These are phyloP conservation scores for Filosporella fistucella DNA, from an alignment of 495 filamentous ascomycete species.

Conservation along the genomic window DNA sequence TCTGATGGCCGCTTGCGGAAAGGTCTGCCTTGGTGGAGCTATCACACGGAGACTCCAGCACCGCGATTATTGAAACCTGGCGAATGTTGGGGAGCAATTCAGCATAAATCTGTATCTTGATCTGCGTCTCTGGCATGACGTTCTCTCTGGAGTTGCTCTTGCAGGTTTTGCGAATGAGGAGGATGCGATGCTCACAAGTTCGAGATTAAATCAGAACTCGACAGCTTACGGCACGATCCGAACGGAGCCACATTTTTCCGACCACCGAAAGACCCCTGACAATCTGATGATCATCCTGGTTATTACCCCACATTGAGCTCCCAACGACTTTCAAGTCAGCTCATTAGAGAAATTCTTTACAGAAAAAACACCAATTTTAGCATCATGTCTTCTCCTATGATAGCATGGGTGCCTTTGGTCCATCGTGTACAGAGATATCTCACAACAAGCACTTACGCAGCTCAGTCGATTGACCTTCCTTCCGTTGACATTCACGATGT, in stretches of 20 bases:
- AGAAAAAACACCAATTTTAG: not conserved
- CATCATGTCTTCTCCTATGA: conserved; percentile 35
- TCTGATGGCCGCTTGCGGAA: conserved; percentile 39
- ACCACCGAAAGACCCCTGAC: too few relatives aligned
- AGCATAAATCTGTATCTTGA: conserved; percentile 62
- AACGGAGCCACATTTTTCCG: not conserved
- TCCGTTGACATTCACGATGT: conserved; percentile 70
- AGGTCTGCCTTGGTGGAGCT: conserved; percentile 44
- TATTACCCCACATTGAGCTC: conserved; percentile 15
- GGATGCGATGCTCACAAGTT: too few relatives aligned
- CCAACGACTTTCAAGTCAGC: conserved; percentile 11
- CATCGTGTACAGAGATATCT: conserved; percentile 31
- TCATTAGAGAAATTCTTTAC: conserved; percentile 8
- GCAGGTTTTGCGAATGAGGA: too few relatives aligned
- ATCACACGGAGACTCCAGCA: conserved; percentile 47
- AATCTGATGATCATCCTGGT: too few relatives aligned
- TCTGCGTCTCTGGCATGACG: conserved; percentile 28
- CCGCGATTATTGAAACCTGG: conserved; percentile 71
- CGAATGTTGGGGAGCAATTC: conserved; percentile 86
- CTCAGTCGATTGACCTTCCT: conserved; percentile 54
- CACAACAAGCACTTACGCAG: conserved; percentile 21
- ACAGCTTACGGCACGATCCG: too few relatives aligned
- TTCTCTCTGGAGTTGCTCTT: too few relatives aligned
- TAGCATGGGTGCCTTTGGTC: conserved; percentile 44
- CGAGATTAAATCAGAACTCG: too few relatives aligned